These are phyloP conservation scores for Penicillium macrosclerotiorum DNA, from an alignment of 495 filamentous ascomycete species.

Conservation along the genomic window DNA sequence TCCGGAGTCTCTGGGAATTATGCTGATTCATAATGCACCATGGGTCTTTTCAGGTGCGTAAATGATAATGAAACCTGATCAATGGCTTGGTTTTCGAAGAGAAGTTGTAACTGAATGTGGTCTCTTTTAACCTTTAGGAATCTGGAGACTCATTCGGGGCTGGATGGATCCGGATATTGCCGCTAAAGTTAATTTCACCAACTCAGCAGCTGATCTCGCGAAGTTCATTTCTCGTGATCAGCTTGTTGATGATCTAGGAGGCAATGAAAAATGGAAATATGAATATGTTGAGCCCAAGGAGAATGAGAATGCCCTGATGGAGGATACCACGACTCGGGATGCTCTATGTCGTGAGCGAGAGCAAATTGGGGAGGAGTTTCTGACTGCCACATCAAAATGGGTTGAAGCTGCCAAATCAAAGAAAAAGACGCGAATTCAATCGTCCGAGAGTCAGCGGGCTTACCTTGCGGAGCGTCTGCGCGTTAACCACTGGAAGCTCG, in stretches of 20 bases:
- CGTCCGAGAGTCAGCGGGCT: conserved; percentile 56
- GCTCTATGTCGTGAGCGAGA: conserved; percentile 56
- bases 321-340: conserved; percentile 56
- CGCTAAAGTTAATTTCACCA: conserved; percentile 85
- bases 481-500: conserved; percentile 78
- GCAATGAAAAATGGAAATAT: conserved; percentile 78
- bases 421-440: conserved; percentile 19
- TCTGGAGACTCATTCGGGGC: conserved; percentile 80
- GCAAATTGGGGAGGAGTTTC: conserved; percentile 62
- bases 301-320: conserved; percentile 68
- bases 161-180: conserved; percentile 94
- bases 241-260: conserved; percentile 72
- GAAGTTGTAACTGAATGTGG: no score
- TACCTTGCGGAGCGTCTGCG: conserved; percentile 60
- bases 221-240: conserved; percentile 64
- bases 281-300: conserved; percentile 69
- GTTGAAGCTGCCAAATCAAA: conserved; percentile 45
- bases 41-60: conserved; percentile 79
- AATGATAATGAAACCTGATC: no score
- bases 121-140: conserved; percentile 48
- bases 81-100: no score
- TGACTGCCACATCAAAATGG: conserved; percentile 70
- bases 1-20: conserved; percentile 77
- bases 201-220: conserved; percentile 67
- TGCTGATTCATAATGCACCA: conserved; percentile 87